These are phyloP conservation scores for Hyphopichia homilentoma DNA, from an alignment of 805 yeast genomes.

Conservation along the genomic window DNA sequence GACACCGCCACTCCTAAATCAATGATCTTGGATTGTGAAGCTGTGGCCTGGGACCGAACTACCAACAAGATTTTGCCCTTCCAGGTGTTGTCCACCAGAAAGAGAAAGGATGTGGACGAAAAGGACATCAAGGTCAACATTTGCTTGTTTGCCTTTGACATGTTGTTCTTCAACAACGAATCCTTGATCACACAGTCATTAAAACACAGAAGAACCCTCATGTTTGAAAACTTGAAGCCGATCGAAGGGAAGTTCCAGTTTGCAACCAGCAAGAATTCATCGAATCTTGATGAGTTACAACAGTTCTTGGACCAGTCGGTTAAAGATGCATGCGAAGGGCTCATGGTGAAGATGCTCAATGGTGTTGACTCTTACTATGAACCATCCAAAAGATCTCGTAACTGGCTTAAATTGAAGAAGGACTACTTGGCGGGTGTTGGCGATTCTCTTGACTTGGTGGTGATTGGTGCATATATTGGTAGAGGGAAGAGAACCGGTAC, in stretches of 20 bases:
- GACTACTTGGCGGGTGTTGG: slow-evolving; percentile 95
- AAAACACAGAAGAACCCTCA: slow-evolving; percentile 60
- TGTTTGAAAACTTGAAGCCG: slow-evolving; percentile 53
- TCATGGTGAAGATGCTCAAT: slow-evolving; percentile 88
- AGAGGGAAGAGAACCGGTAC: slow-evolving; percentile 92
- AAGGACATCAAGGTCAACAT: slow-evolving; percentile 87
- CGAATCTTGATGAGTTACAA: slow-evolving; percentile 73
- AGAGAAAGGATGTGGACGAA: slow-evolving; percentile 86
- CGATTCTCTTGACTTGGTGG: slow-evolving; percentile 90
- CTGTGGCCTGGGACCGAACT: slow-evolving; percentile 93
- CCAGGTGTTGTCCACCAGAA: slow-evolving; percentile 88
- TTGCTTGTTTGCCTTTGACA: slow-evolving; percentile 89
- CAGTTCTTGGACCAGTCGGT: slow-evolving; percentile 83
- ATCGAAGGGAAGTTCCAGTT: slow-evolving; percentile 77
- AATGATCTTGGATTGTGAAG: slow-evolving; percentile 90
- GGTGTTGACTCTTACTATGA: slow-evolving; percentile 82
- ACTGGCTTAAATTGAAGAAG: slow-evolving; percentile 94
- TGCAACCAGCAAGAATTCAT: slow-evolving; percentile 72
- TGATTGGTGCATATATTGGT: slow-evolving; percentile 91
- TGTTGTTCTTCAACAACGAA: slow-evolving; percentile 70
- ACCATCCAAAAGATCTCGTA: slow-evolving; percentile 91
- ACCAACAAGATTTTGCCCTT: slow-evolving; percentile 83
- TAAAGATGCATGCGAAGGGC: slow-evolving; percentile 87
- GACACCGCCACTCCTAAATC: slow-evolving; percentile 28
- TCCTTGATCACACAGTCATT: slow-evolving; percentile 66